These are phyloP conservation scores for Cercospora nicotianae DNA, from an alignment of 2,329 filamentous ascomycete species.

Conservation along the genomic window DNA sequence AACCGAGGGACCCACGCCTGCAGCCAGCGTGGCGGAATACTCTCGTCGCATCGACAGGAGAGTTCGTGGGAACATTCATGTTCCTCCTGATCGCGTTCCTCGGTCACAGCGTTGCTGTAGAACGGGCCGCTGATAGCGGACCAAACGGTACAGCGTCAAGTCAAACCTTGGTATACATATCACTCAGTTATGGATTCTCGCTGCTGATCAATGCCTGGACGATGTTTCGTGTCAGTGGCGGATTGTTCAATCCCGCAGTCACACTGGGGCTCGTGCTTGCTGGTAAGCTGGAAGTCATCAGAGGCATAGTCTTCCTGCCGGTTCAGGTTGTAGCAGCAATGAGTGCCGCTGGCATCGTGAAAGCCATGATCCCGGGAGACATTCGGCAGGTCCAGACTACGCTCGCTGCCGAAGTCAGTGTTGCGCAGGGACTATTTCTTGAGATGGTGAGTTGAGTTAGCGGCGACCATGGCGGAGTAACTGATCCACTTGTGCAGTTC, in stretches of 20 bases:
- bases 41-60: constrained; percentile 31
- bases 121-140: constrained; percentile 25
- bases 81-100: constrained; percentile 40
- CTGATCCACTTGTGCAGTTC: constrained; percentile 28
- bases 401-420: constrained; percentile 30
- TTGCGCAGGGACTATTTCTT: constrained; percentile 37
- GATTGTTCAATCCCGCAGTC: constrained; percentile 37
- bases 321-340: constrained; percentile 38
- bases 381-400: constrained; percentile 35
- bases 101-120: constrained; percentile 32
- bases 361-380: constrained; percentile 34
- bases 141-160: constrained; percentile 25
- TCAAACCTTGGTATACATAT: constrained; percentile 36
- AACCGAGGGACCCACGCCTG: not conserved
- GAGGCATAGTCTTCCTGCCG: constrained; percentile 33
- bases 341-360: constrained; percentile 35
- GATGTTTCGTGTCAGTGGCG: constrained; percentile 36
- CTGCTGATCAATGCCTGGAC: constrained; percentile 37
- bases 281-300: constrained; percentile 27
- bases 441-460: constrained; percentile 33
- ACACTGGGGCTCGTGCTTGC: constrained; percentile 36
- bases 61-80: constrained; percentile 41
- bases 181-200: constrained; percentile 34
- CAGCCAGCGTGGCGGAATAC: constrained; percentile 22
- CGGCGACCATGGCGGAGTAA: not conserved